These are phyloP conservation scores for Septoria petroselini DNA, from an alignment of 2,329 filamentous ascomycete genomes.

Conservation along the genomic window DNA sequence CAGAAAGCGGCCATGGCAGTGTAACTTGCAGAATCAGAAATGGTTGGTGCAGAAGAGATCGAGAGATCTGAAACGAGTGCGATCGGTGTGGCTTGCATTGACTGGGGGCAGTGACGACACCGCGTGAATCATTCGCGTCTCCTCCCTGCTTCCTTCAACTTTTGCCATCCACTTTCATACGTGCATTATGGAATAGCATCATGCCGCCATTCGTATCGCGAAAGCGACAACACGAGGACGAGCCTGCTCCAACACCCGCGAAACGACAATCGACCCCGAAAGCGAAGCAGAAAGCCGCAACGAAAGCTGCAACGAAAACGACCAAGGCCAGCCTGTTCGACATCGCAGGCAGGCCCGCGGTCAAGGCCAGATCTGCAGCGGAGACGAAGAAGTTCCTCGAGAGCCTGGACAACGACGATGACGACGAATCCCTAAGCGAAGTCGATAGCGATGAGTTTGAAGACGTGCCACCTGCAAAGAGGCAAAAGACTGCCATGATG, in stretches of 20 bases:
- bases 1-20: too few relatives aligned
- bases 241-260: constrained; percentile 35
- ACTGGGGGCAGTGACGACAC: constrained; percentile 7
- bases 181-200: not conserved
- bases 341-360: constrained; percentile 41
- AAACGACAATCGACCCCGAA: constrained; percentile 20
- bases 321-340: constrained; percentile 46
- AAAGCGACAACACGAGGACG: constrained; percentile 60
- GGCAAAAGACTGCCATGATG: constrained; percentile 40
- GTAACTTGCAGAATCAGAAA: too few relatives aligned
- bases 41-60: constrained; percentile 9
- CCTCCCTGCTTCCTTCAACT: not conserved
- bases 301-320: constrained; percentile 29
- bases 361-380: constrained; percentile 24
- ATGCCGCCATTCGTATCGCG: constrained; percentile 69
- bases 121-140: constrained; percentile 5
- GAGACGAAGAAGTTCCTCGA: constrained; percentile 40
- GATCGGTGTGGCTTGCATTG: constrained; percentile 6
- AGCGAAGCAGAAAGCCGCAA: constrained; percentile 9
- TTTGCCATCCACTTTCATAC: not conserved
- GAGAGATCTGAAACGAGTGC: constrained; percentile 4
- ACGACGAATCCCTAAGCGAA: constrained; percentile 43
- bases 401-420: constrained; percentile 40
- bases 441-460: constrained; percentile 51
- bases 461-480: constrained; percentile 45